phyloP scores from a whole-genome alignment of 208 protist species.

The Leishmania arabica region DNA sequence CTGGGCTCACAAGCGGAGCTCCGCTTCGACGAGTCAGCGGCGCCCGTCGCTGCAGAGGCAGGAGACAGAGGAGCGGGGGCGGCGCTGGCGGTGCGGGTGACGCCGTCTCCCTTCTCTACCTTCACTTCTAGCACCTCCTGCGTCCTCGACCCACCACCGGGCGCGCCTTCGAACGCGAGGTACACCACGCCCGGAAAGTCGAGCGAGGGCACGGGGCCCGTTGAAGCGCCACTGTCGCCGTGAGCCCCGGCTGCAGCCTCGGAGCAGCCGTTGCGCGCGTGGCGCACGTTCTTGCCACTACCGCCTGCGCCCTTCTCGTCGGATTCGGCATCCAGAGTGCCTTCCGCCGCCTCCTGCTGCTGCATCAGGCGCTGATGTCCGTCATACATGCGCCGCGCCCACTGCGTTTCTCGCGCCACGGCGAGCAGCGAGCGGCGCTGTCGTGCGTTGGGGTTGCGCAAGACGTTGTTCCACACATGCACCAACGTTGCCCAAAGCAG shows the following conservation, averaged over 20 bases:
- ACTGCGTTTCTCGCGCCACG: conserved; percentile 19
- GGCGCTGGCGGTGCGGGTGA: background rate
- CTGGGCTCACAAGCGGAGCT: background rate
- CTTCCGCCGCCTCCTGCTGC: conserved; percentile 4
- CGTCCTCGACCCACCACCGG: background rate
- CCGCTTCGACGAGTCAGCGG: background rate
- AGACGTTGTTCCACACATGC: conserved; percentile 65
- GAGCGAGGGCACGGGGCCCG: background rate
- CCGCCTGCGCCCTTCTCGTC: conserved; percentile 2
- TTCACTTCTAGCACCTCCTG: conserved; percentile 1
- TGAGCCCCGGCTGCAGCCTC: background rate
- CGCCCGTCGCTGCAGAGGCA: background rate
- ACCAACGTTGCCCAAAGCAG: conserved; percentile 57
- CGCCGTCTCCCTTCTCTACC: conserved; percentile 4
- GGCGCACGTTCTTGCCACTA: conserved; percentile 10
- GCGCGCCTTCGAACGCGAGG: conserved; percentile 12
- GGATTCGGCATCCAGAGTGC: background rate
- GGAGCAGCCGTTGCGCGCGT: background rate
- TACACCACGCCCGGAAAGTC: conserved; percentile 49
- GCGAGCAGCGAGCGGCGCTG: conserved; percentile 45
- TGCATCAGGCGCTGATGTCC: conserved; percentile 17
- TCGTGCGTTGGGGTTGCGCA: conserved; percentile 50
- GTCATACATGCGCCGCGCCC: conserved; percentile 38
- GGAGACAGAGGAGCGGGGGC: background rate
- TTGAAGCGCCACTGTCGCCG: background rate